phyloP scores from a whole-genome alignment of 345 rosid species.

The Draba incana region DNA sequence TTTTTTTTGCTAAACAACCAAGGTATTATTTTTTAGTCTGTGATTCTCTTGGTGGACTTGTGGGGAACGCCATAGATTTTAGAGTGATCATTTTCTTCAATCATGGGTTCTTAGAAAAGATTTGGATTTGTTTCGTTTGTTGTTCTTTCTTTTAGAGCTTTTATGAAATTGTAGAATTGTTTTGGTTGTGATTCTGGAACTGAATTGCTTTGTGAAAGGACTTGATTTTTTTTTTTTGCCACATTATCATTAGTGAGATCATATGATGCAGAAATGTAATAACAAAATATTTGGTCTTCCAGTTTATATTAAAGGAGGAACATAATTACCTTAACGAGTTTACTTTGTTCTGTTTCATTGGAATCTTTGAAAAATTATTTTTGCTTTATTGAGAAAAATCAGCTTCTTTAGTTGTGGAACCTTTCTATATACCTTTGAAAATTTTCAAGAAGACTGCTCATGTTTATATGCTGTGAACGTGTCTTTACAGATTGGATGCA shows the following conservation, averaged over 20 bases:
- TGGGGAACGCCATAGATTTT: not conserved
- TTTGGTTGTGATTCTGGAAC: constrained; percentile 7
- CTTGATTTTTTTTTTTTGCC: not conserved
- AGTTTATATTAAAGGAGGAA: not conserved
- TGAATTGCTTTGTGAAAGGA: not conserved
- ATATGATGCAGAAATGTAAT: constrained; percentile 3
- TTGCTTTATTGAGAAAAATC: not conserved
- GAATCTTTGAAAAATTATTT: not conserved
- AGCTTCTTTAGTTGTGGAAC: constrained; percentile 1
- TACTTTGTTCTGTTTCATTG: constrained; percentile 9
- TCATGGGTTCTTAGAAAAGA: constrained; percentile 10
- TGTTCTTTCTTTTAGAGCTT: not conserved
- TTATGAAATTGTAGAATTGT: not conserved
- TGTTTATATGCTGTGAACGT: constrained; percentile 8
- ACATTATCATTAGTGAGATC: constrained; percentile 20
- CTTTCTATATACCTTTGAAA: not conserved
- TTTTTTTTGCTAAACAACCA: not conserved
- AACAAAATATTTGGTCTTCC: not conserved
- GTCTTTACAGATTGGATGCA: constrained; percentile 16
- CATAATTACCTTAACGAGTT: not conserved
- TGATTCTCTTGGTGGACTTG: constrained; percentile 1
- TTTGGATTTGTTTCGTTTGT: not conserved
- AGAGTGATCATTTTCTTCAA: not conserved
- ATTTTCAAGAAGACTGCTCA: not conserved
- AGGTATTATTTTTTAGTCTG: not conserved